Base-by-base conservation (phyloP, 106 monocot species). In the Apostasia ramifera region DNA sequence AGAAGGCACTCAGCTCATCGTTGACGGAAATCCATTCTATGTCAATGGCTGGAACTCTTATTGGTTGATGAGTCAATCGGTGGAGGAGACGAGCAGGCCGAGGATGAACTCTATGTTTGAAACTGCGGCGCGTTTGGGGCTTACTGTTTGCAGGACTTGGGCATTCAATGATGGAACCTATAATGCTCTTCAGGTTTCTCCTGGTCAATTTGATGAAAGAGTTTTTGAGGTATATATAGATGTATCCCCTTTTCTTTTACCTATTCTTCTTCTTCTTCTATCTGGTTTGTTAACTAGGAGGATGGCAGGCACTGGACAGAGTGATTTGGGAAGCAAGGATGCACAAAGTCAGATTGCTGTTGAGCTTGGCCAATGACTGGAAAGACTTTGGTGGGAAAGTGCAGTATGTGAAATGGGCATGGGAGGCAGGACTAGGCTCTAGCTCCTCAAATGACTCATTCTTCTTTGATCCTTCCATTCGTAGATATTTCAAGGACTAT, bases 11-110 rank as follows among this genome's bases (percentile, higher is more conserved):
- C 86, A 85, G 44, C 83, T 95, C 45, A 5, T 79, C n/a, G 63
- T 89, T 10, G 92, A 88, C 46, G 89, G 86, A 47, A 77, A 59
- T 43, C 70, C 89, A 11, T 86, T 97, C 70, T 97, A 92, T 60
- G 89, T 92, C 47, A 97, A 92, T 55, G 95, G 95, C 2, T 95
- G 95, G 95, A 95, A 95, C 73, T 95, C 95, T 8, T 95, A 86
- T 71, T 95, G 95, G 95, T 45, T 95, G 51, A 95, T 95, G 92
- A 84, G 79, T 68, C 92, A 86, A 46, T 86, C 91, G 1, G 95
- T 82, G 57, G 89, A 92, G 73, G 80, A 79, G n/a, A 52, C 37
- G 53, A 79, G 81, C 74, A 77, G 88, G 72, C 77, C 79, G 2
- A 83, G 86, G 73, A 84, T 95, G 8, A 47, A 66, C 8, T 71